Evolutionary conservation across 768 basidiomycete species (phyloP).

Genomic region (Auricularia sp.): DNA sequence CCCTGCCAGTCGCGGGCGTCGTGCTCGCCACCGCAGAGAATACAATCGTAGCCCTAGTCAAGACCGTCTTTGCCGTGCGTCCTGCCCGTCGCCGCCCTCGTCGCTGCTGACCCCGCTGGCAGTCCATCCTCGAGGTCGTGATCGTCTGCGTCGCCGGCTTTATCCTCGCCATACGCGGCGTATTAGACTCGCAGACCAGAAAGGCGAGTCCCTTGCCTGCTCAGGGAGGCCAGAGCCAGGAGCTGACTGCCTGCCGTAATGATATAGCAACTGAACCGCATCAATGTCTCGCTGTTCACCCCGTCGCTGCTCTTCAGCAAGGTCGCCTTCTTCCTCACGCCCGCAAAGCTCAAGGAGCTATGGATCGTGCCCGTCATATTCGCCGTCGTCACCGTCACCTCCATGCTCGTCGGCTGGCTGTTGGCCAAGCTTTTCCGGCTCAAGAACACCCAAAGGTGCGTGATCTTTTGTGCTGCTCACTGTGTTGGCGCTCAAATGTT

Average conservation of each 20-base stretch:
- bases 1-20: background rate
- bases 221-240: background rate
- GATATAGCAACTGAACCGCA: conserved; percentile 57
- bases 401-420: conserved; percentile 55
- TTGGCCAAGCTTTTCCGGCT: conserved; percentile 58
- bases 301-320: conserved; percentile 86
- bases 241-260: background rate
- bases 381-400: conserved; percentile 59
- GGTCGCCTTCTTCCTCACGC: conserved; percentile 85
- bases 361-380: conserved; percentile 87
- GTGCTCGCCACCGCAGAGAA: background rate
- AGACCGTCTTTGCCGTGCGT: conserved; percentile 50
- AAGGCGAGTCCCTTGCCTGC: conserved; percentile 42
- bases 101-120: conserved; percentile 11
- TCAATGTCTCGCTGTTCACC: conserved; percentile 86
- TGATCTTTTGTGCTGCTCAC: conserved; percentile 4
- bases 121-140: conserved; percentile 89
- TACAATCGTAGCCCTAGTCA: conserved; percentile 37
- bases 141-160: conserved; percentile 78
- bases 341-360: conserved; percentile 74
- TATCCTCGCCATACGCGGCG: conserved; percentile 63
- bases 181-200: conserved; percentile 84
- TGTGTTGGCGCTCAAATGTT: background rate
- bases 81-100: conserved; percentile 7
- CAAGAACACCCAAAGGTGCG: conserved; percentile 65